Evolutionary conservation across 345 rosid species (phyloP), one percentile per base, ranked within the genome.

Genomic region (Euphorbia peplus): DNA sequence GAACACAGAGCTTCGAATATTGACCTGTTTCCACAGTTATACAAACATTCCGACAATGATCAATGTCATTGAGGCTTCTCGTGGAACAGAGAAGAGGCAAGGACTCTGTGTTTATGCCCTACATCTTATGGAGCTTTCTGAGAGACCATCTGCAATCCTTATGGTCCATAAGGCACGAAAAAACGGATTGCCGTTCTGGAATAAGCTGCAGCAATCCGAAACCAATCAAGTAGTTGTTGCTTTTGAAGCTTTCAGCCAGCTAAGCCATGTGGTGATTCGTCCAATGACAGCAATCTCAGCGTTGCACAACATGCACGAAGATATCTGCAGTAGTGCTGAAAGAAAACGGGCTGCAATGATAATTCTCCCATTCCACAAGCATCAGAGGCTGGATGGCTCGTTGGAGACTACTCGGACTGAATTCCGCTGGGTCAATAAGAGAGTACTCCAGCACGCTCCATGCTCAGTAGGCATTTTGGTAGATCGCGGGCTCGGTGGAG

Each of bases 71-170:
- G 97, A 90, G 79, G 89, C 88, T 62, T 88, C 97, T 0, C 88
- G 95, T 0, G 95, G 98, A 24, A 83, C 82, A 0, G 88, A 77
- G 61, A 90, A 84, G 73, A 81, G 79, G 37, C 86, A 85, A 61
- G 86, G 77, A n/a, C 81, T 93, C 11, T 85, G 87, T 1, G 93
- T 93, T 29, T 93, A 90, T 37, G 95, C 98, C 0, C 73, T 93
- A 88, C 98, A 93, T 75, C 89, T 90, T 14, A 86, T 88, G 95
- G 97, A 92, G 80, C 89, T 90, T 26, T 86, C 98, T 0, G 97
- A 93, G 80, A 85, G 97, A 75, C 69, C 97, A 21, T 93, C 98
- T 0, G 92, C 98, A 35, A 87, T 88, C 60, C 87, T 88, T 2
- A 93, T 88, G 98, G 97, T 87, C 13, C 93, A 88, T 72, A 90